These are phyloP conservation scores for Protostelium mycophagum DNA, from an alignment of 78 protist genomes.

Conservation along the genomic window DNA sequence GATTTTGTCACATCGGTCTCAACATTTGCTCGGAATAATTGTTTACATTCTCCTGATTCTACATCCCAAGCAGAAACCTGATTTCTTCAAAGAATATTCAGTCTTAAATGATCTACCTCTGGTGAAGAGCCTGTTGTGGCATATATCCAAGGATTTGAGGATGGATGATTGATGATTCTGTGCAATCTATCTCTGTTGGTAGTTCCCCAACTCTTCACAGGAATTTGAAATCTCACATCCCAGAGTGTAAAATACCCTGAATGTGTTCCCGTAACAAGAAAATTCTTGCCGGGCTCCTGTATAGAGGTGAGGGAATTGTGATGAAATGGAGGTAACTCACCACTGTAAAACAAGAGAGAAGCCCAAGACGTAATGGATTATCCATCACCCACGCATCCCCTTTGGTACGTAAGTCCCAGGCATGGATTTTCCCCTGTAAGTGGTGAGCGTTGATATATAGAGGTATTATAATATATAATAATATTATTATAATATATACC, in stretches of 20 bases:
- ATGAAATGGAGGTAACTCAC: too few relatives aligned
- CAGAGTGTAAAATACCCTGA: conserved; percentile 52
- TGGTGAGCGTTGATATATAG: neutral
- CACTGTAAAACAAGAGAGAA: conserved; percentile 27
- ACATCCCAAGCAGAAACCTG: neutral
- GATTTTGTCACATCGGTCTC: neutral
- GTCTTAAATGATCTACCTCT: conserved; percentile 29
- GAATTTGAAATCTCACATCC: conserved; percentile 64
- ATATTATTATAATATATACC: neutral
- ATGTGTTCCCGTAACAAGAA: conserved; percentile 51
- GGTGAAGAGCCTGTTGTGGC: conserved; percentile 28
- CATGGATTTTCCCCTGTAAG: conserved; percentile 45
- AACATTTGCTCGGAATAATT: neutral
- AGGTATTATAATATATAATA: neutral
- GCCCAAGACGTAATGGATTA: conserved; percentile 37
- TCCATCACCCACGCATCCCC: conserved; percentile 39
- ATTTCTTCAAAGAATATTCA: conserved; percentile 12
- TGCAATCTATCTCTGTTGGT: neutral
- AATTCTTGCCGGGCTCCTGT: conserved; percentile 47
- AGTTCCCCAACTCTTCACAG: conserved; percentile 5
- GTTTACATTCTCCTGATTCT: neutral
- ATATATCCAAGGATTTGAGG: conserved; percentile 42
- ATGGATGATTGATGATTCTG: conserved; percentile 25
- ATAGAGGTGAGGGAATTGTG: too few relatives aligned
- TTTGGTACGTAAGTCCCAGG: conserved; percentile 56